phyloP scores from a whole-genome alignment of 169 alveolate species.

The Plasmodium ovale region DNA sequence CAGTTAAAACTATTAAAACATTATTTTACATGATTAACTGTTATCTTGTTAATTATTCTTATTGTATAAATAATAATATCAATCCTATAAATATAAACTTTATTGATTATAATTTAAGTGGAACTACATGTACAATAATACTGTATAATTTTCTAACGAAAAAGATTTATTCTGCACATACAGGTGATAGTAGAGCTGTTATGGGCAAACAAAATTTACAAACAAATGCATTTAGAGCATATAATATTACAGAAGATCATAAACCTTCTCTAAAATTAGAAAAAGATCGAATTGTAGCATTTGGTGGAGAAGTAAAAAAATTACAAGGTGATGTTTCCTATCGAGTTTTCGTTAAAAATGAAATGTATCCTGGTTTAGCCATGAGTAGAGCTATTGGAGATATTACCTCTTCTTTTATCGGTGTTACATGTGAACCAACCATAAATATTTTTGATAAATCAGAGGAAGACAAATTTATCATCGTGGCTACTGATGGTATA shows the following conservation, averaged over 20 bases:
- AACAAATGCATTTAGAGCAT: conserved; percentile 78
- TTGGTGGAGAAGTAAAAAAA: conserved; percentile 90
- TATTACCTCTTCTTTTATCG: conserved; percentile 88
- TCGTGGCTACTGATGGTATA: conserved; percentile 85
- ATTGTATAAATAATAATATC: conserved; percentile 80
- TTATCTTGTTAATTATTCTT: conserved; percentile 79
- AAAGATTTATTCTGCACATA: conserved; percentile 83
- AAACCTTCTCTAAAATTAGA: conserved; percentile 88
- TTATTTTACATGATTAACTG: conserved; percentile 75
- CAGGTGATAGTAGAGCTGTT: conserved; percentile 87
- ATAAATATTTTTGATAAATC: conserved; percentile 76
- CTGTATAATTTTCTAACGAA: conserved; percentile 75
- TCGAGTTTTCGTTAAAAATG: conserved; percentile 88
- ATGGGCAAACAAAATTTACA: conserved; percentile 79
- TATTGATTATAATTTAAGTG: conserved; percentile 86
- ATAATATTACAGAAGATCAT: conserved; percentile 87
- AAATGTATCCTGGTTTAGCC: conserved; percentile 91
- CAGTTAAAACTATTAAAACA: conserved; percentile 62
- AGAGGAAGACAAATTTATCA: conserved; percentile 76
- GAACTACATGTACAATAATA: conserved; percentile 85
- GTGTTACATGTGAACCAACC: conserved; percentile 92
- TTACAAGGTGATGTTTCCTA: conserved; percentile 88
- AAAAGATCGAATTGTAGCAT: conserved; percentile 86
- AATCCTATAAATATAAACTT: conserved; percentile 80
- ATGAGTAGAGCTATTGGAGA: conserved; percentile 95